Base-by-base conservation (phyloP, 2,329 filamentous ascomycete species). In the Pseudogymnoascus sp. region DNA sequence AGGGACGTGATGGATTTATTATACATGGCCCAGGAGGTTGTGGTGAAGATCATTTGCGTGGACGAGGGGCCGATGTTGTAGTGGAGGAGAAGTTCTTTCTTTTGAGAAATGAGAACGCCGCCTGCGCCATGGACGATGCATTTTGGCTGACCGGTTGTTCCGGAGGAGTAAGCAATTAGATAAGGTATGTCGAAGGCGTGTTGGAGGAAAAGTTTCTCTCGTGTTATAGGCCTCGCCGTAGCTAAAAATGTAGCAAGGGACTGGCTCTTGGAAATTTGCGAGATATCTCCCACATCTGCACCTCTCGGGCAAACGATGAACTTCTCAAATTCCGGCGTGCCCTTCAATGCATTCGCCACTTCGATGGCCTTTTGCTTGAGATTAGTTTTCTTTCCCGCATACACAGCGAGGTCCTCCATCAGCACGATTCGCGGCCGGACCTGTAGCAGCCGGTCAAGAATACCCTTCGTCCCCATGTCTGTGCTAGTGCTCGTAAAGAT, bases 11-110 rank as follows among this genome's bases (percentile, higher is more conserved):
- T 77, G 49, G 80, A 82, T 5, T 80, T 76, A 7, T 91, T 76
- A 71, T 92, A 93, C 90, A 95, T 93, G 75, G 95, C 92, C 90
- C 90, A 93, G 0, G 88, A 88, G 0, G 88, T 90, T 0, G 80
- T 82, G 0, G 79, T 86, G 69, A 82, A 86, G 68, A 86, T 84
- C 60, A 86, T 66, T 5, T 75, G 70, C 0, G 78, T 75, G 12
- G 73, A 79, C 1, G 75, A 71, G 0, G 78, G 72, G 0, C 74
- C 72, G 49, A 78, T 68, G 60, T 80, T 75, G 12, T 76, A 73
- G 67, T 86, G 82, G 43, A 86, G 69, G 28, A 70, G 72, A 1
- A 77, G 78, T 72, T 95, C 90, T 70, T 92, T 86, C 60, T 73
- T 73, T 3, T 70, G 70, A 60, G 73, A 88, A 68, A 90, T 66